Base-by-base conservation (phyloP, 495 filamentous ascomycete genomes). In the Annulohypoxylon nitens region DNA sequence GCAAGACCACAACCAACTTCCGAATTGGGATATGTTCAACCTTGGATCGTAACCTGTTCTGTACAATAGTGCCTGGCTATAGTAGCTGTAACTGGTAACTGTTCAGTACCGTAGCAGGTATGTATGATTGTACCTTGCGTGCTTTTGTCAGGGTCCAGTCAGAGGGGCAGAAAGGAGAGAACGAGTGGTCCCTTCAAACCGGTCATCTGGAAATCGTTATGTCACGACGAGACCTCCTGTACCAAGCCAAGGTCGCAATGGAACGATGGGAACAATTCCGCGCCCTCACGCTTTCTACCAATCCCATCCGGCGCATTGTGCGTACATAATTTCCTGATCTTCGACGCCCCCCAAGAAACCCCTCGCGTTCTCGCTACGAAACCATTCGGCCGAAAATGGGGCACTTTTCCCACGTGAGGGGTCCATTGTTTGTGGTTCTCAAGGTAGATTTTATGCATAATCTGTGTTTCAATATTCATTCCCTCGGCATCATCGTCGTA, bases 331-430 rank as follows among this genome's bases (percentile, higher is more conserved):
- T 60, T 34, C 51, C 7, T 14, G 4, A 14, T 9, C 36, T 36
- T 59, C 12, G 12, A 25, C n/a, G 43, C 16, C n/a, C 11, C 59
- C 36, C 48, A 1, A 30, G 4, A 43, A 2, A 11, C 39, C 50
- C n/a, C 48, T 45, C 51, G 67, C 53, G 50, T 36, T 67, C 57
- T 62, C 45, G 30, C 45, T 10, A 25, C 50, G 34, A 63, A 20
- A 45, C 36, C 3, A 60, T 63, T 70, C 66, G 71, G 71, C 71
- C 71, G 71, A 74, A 69, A 74, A 47, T 55, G 62, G 62, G 48
- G 4, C 39, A 14, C 14, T 43, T 48, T 36, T 66, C 41, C 66
- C 61, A 74, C 57, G 62, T 62, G 71, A 74, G 66, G 71, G 61
- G 65, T 33, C 34, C 25, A 61, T 30, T 30, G 39, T 64, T 54